Evolutionary conservation across 495 filamentous ascomycete species (phyloP).

Genomic region (Podospora pseudopauciseta): DNA sequence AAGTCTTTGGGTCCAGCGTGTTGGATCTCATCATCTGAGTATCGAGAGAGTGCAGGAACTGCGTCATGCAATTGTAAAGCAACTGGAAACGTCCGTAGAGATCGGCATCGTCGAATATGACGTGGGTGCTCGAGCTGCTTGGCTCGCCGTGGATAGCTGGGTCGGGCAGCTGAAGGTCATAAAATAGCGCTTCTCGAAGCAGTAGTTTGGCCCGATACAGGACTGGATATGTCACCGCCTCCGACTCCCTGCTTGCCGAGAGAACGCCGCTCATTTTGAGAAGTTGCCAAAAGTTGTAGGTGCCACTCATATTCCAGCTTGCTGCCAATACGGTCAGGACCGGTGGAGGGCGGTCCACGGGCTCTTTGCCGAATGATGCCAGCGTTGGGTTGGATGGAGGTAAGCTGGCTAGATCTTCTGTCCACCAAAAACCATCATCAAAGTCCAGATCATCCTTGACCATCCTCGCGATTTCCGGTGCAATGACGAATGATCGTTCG

Average conservation of each 20-base stretch:
- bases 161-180: slow-evolving; percentile 46
- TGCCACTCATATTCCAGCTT: slow-evolving; percentile 46
- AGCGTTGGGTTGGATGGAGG: slow-evolving; percentile 43
- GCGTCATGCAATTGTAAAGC: slow-evolving; percentile 46
- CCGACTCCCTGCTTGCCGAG: slow-evolving; percentile 40
- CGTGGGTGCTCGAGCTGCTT: slow-evolving; percentile 34
- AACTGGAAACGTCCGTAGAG: slow-evolving; percentile 43
- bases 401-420: slow-evolving; percentile 44
- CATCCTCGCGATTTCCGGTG: slow-evolving; percentile 35
- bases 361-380: slow-evolving; percentile 39
- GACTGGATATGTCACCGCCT: slow-evolving; percentile 41
- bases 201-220: slow-evolving; percentile 48
- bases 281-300: slow-evolving; percentile 47
- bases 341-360: slow-evolving; percentile 41
- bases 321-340: slow-evolving; percentile 42
- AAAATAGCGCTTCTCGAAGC: slow-evolving; percentile 48
- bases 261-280: slow-evolving; percentile 42
- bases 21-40: slow-evolving; percentile 35
- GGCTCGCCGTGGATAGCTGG: slow-evolving; percentile 44
- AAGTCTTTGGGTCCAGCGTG: slow-evolving; percentile 38
- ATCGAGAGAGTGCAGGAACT: slow-evolving; percentile 48
- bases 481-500: slow-evolving; percentile 41
- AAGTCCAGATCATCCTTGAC: slow-evolving; percentile 45
- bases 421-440: slow-evolving; percentile 52
- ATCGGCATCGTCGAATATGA: slow-evolving; percentile 42